phyloP scores from a whole-genome alignment of 2,329 filamentous ascomycete genomes.

The Phaeosphaeriaceae sp. region DNA sequence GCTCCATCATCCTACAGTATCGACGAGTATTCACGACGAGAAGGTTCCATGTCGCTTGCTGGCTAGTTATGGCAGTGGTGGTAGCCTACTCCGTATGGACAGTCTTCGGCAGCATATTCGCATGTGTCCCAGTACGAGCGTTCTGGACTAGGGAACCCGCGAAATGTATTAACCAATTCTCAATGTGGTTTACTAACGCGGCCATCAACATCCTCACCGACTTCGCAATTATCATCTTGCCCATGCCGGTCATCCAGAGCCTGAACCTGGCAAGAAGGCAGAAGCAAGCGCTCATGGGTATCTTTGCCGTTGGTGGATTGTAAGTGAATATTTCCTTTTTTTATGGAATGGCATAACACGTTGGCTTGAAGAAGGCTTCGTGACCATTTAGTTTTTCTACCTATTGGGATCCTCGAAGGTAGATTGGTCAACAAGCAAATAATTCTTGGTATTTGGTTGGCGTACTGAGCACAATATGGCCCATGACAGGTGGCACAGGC shows the following conservation, averaged over 20 bases:
- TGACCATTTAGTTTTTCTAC: too few species aligned
- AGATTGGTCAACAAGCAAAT: too few species aligned
- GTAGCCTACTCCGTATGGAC: slow-evolving; percentile 38
- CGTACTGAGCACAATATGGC: too few species aligned
- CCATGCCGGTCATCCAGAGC: slow-evolving; percentile 42
- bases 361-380: not conserved
- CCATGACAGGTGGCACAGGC: too few species aligned
- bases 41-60: slow-evolving; percentile 34
- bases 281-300: slow-evolving; percentile 44
- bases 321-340: slow-evolving; percentile 28
- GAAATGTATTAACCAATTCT: slow-evolving; percentile 39
- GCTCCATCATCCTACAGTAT: slow-evolving; percentile 43
- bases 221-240: slow-evolving; percentile 42
- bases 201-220: slow-evolving; percentile 43
- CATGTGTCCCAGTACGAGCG: slow-evolving; percentile 37
- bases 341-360: too few species aligned
- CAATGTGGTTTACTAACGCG: slow-evolving; percentile 41
- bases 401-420: not conserved
- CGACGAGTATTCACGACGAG: slow-evolving; percentile 39
- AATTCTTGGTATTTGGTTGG: too few species aligned
- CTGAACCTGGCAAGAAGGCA: slow-evolving; percentile 45
- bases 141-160: slow-evolving; percentile 43
- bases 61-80: slow-evolving; percentile 33
- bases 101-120: slow-evolving; percentile 41
- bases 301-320: slow-evolving; percentile 51